These are phyloP conservation scores for Zancudomyces culisetae DNA, from an alignment of 371 early-diverging fungal genomes.

Conservation along the genomic window DNA sequence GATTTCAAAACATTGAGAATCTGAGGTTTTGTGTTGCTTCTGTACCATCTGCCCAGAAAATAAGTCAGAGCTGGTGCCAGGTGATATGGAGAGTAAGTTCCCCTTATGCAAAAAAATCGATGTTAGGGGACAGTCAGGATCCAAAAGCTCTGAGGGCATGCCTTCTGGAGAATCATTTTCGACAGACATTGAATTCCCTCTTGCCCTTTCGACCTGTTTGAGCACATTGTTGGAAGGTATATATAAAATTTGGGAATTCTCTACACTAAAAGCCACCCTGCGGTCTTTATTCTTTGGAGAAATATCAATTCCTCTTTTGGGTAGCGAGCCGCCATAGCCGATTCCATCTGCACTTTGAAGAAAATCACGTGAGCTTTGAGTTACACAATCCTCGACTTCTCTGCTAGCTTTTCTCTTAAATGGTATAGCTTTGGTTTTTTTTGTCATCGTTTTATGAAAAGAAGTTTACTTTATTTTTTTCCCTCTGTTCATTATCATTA, in stretches of 20 bases:
- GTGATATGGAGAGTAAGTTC: neutral
- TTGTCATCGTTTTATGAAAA: neutral
- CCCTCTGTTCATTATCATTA: too few relatives aligned
- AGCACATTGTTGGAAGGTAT: constrained; percentile 3
- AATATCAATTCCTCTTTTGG: neutral
- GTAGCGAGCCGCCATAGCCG: neutral
- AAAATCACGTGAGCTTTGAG: neutral
- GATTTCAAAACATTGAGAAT: too few relatives aligned
- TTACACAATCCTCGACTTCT: neutral
- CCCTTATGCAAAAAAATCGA: constrained; percentile 1
- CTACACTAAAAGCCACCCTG: neutral
- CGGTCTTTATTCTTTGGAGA: neutral
- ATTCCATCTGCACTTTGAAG: neutral
- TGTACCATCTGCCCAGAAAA: too few relatives aligned
- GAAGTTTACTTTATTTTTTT: too few relatives aligned
- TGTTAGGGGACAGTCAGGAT: neutral
- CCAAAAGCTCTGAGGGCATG: neutral
- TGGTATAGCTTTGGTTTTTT: neutral
- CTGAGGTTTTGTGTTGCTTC: too few relatives aligned
- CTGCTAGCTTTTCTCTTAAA: neutral
- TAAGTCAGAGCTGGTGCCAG: too few relatives aligned
- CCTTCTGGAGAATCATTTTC: neutral
- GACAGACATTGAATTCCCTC: neutral
- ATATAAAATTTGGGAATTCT: neutral
- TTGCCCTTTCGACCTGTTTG: constrained; percentile 2